Base-by-base conservation (phyloP, 2,329 filamentous ascomycete genomes). In the Pseudonectria buxi region DNA sequence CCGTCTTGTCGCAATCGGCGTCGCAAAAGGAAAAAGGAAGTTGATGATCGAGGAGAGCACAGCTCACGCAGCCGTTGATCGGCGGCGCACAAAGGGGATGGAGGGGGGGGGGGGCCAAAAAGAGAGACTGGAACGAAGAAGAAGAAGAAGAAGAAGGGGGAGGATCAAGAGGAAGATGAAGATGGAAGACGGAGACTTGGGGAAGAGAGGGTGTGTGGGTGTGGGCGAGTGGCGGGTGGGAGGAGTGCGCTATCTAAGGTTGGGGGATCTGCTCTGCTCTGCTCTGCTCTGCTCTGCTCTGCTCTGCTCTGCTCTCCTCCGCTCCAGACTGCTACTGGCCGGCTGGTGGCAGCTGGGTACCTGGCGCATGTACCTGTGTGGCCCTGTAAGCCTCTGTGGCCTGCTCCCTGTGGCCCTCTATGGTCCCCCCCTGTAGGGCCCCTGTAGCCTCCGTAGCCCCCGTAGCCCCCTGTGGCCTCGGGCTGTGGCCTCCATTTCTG, bases 41-140 rank as follows among this genome's bases (percentile, higher is more conserved):
- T 14, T 30, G 14, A 18, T 11, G 6, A 14, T 30, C 14, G 15
- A 18, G 13, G 13, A 13, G 18, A 6, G 9, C 18, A 22, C 18
- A 22, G 18, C 18, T 42, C 36, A 37, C 41, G 40, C 36, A 30
- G 45, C 48, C 42, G 40, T 37, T 25, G 36, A 33, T 44, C 43
- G 41, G 41, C 40, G 31, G 35, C 39, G 47, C 39, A 37, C 34
- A 33, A 35, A 32, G 37, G 38, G 35, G 43, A 46, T 33, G 35
- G 33, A 30, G 15, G 26, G 30, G 36, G 29, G 29, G 32, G 43
- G 39, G 47, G 38, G 46, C 38, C 49, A 55, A 55, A 59, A 49
- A 44, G 57, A 57, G 47, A 41, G 58, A 60, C 53, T 53, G 53
- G 47, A 51, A 61, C 54, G 41, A 51, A 47, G 45, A 43, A 51